These are phyloP conservation scores for Keqinozyma sinolaborantium DNA, from an alignment of 1,139 yeast species.

Conservation along the genomic window DNA sequence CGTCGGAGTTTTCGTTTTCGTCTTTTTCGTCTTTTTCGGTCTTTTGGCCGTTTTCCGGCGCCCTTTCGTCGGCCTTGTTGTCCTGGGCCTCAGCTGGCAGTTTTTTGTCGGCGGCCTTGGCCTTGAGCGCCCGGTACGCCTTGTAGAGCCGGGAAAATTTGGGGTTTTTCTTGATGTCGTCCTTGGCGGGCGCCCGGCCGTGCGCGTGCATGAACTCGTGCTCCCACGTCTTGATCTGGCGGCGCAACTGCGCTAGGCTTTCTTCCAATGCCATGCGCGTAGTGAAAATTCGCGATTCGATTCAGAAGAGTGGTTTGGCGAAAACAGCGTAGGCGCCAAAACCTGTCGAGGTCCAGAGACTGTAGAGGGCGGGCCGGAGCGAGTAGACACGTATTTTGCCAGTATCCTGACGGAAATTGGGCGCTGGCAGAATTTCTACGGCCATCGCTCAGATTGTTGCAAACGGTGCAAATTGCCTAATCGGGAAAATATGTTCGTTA, in stretches of 20 bases:
- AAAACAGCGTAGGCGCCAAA: neutral
- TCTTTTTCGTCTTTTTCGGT: constrained; percentile 7
- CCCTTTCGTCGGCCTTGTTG: neutral
- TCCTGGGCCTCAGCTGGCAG: neutral
- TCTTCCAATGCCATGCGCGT: constrained; percentile 6
- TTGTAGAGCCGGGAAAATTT: constrained; percentile 45
- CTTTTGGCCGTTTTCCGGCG: neutral
- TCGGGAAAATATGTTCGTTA: too few species aligned
- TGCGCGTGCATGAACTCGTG: constrained; percentile 37
- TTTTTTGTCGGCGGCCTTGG: constrained; percentile 4
- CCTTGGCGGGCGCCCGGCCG: constrained; percentile 49
- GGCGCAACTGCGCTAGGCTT: constrained; percentile 7
- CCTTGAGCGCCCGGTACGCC: constrained; percentile 25
- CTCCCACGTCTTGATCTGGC: constrained; percentile 65
- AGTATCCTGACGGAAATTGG: too few species aligned
- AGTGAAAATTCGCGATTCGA: neutral
- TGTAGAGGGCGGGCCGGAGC: too few species aligned
- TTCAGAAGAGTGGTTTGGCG: neutral
- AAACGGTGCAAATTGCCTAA: too few species aligned
- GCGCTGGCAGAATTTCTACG: too few species aligned
- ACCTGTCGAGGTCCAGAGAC: too few species aligned
- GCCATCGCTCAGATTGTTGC: too few species aligned
- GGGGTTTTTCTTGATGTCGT: constrained; percentile 48
- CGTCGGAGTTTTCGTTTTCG: constrained; percentile 4
- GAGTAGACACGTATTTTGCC: too few species aligned